Conservation (phyloP, 148 eudicot species). For the Cornus florida region DNA sequence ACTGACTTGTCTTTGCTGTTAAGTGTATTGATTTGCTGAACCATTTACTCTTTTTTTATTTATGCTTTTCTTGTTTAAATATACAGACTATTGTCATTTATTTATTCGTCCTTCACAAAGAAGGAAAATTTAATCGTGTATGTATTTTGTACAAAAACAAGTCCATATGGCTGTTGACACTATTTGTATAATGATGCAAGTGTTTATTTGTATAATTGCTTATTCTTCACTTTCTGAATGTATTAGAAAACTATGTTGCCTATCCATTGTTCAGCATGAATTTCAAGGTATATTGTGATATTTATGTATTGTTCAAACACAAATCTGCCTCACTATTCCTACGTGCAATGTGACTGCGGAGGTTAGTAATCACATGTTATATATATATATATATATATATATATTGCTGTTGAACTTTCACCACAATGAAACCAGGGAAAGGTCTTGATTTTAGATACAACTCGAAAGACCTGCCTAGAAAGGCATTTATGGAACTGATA, state of each 20-base stretch:
- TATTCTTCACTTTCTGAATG: background rate
- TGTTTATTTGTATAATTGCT: background rate
- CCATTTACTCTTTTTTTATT: background rate
- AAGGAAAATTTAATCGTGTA: background rate
- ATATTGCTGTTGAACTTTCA: too few species aligned
- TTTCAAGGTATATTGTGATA: too few species aligned
- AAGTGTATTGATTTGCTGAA: conserved; percentile 1
- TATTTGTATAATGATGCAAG: background rate
- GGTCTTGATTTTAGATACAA: too few species aligned
- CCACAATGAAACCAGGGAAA: too few species aligned
- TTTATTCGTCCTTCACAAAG: background rate
- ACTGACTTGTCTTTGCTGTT: conserved; percentile 4
- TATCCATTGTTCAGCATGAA: background rate
- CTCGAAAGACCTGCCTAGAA: too few species aligned
- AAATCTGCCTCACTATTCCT: background rate
- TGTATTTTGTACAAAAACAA: background rate
- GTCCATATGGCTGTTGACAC: background rate
- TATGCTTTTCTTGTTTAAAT: background rate
- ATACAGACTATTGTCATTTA: background rate
- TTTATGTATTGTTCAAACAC: background rate
- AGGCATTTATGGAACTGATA: too few species aligned
- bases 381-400: too few species aligned
- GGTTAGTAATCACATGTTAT: too few species aligned
- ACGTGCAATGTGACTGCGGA: too few species aligned
- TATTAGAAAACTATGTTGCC: background rate